Base-by-base conservation (phyloP, 1,284 basidiomycete species). In the Puccinia brachypodii region DNA sequence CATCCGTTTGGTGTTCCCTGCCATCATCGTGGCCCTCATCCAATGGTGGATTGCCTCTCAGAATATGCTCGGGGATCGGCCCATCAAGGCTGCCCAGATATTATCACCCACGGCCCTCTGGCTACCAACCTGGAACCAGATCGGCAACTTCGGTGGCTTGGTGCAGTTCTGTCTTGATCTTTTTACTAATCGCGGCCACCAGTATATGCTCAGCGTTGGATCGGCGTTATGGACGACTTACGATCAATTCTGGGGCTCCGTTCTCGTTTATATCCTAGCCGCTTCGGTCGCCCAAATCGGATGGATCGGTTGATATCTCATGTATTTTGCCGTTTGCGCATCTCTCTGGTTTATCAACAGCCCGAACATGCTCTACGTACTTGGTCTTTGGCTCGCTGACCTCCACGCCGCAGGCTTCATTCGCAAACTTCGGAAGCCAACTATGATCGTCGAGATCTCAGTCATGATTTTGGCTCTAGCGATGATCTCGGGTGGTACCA, bases 171-270 rank as follows among this genome's bases (percentile, higher is more conserved):
- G 84, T 74, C 85, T 87, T 62, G 85, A 87, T 80, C 82, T 87
- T 73, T 86, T 87, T 75, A 87, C 87, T 47, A 86, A 87, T 83
- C 78, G 83, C 19, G 86, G 87, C 83, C 86, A 87, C 79, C 84
- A 86, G 82, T 86, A 87, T 83, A 87, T 87, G 85, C 85, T 87
- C 75, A 84, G 84, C 72, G 84, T 86, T 66, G 86, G 86, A n/a
- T 86, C 86, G 60, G 86, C 86, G 72, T 84, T 87, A 6, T 87
- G 87, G 87, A 86, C 87, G 19, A 87, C 87, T 3, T 87, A 87
- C 82, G 86, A 87, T 66, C 87, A 87, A 83, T 86, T 88, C 76
- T 88, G 87, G 87, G 87, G 87, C 16, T 87, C 87, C 78, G 85
- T 87, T 66, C 84, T 87, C 76, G 86, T 87, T 78, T 86, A 87